Evolutionary conservation across 2,329 filamentous ascomycete species (phyloP).

Genomic region (Juglanconis sp.): DNA sequence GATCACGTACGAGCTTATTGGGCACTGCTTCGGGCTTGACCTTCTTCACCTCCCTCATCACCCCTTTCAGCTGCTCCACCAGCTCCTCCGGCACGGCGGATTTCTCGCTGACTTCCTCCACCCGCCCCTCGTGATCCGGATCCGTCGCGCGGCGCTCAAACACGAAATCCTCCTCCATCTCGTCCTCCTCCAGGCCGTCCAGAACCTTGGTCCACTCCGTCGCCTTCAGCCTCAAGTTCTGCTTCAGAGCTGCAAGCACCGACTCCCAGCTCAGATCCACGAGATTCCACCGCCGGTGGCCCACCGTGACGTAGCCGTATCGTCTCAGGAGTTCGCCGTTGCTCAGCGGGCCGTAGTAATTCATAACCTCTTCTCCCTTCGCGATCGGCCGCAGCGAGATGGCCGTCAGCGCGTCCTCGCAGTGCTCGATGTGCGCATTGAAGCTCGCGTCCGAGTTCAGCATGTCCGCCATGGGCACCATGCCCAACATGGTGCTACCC

Average conservation of each 20-base stretch:
- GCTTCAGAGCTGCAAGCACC: conserved; percentile 46
- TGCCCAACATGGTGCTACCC: conserved; percentile 64
- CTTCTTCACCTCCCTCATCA: conserved; percentile 49
- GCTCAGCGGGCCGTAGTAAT: conserved; percentile 84
- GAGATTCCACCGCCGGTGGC: conserved; percentile 77
- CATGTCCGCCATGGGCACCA: conserved; percentile 89
- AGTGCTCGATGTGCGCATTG: conserved; percentile 61
- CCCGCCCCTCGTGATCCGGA: conserved; percentile 44
- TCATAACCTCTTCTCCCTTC: conserved; percentile 74
- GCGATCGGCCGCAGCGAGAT: conserved; percentile 66
- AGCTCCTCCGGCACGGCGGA: conserved; percentile 47
- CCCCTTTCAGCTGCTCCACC: conserved; percentile 46
- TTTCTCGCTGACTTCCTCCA: conserved; percentile 32
- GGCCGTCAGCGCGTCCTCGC: conserved; percentile 61
- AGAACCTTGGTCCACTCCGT: conserved; percentile 18
- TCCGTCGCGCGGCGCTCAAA: conserved; percentile 55
- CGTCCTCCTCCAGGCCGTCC: conserved; percentile 49
- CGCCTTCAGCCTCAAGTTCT: conserved; percentile 33
- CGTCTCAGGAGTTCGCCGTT: conserved; percentile 78
- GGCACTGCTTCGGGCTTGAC: conserved; percentile 38
- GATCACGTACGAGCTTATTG: conserved; percentile 49
- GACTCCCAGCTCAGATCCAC: conserved; percentile 69
- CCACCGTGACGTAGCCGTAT: conserved; percentile 82
- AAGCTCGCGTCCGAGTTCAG: conserved; percentile 87
- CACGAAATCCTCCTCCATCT: conserved; percentile 74